These are phyloP conservation scores for Salmacisia buchloeana DNA, from an alignment of 1,284 basidiomycete genomes.

Conservation along the genomic window DNA sequence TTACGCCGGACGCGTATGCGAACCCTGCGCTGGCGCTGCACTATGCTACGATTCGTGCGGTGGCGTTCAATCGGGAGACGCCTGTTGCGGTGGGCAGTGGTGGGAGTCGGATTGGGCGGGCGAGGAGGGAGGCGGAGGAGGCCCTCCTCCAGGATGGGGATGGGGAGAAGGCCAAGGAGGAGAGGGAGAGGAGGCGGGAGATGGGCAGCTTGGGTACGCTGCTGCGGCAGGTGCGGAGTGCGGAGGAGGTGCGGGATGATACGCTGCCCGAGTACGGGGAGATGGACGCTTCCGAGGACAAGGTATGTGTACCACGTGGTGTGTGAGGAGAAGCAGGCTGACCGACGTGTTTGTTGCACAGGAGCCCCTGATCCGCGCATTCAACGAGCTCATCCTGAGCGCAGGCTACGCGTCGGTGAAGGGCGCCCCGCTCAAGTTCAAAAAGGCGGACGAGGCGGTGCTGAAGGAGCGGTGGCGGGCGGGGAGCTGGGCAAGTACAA, in stretches of 20 bases:
- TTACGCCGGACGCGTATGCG: constrained; percentile 80
- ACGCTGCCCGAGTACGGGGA: constrained; percentile 70
- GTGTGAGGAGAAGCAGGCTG: no score
- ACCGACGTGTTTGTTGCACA: constrained; percentile 53
- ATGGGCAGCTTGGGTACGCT: not conserved
- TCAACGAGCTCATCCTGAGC: constrained; percentile 62
- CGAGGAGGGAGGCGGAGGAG: not conserved
- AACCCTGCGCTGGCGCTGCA: constrained; percentile 82
- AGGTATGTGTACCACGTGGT: constrained; percentile 55
- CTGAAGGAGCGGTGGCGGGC: constrained; percentile 13
- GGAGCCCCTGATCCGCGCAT: constrained; percentile 69
- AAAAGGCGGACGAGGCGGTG: constrained; percentile 24
- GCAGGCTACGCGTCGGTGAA: constrained; percentile 10
- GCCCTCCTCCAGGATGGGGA: not conserved
- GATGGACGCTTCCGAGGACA: constrained; percentile 59
- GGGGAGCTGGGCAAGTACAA: constrained; percentile 16
- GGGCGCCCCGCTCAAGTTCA: constrained; percentile 21
- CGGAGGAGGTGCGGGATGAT: constrained; percentile 65
- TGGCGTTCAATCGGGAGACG: constrained; percentile 70
- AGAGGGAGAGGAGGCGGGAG: no score
- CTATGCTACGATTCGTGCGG: constrained; percentile 81
- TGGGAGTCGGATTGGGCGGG: not conserved
- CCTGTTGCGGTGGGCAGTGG: no score
- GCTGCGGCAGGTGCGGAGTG: constrained; percentile 22
- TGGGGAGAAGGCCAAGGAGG: not conserved